These are phyloP conservation scores for Digitaria exilis DNA, from an alignment of 202 grass and related monocot genomes.

Conservation along the genomic window DNA sequence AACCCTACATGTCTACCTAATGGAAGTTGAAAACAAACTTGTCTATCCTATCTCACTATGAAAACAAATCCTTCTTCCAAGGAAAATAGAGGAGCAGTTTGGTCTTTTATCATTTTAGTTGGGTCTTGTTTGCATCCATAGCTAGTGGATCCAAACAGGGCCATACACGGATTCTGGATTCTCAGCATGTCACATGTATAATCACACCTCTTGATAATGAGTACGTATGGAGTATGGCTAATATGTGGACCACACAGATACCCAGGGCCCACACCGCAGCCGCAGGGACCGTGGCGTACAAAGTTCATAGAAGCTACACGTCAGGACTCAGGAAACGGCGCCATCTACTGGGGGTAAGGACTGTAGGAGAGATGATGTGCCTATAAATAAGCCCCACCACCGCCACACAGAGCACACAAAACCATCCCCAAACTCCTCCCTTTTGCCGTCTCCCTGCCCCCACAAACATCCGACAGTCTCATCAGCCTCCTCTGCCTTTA, in stretches of 20 bases:
- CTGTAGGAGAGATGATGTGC: background rate
- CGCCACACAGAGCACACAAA: conserved; percentile 34
- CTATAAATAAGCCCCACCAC: conserved; percentile 67
- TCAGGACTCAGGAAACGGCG: conserved; percentile 15
- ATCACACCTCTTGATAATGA: background rate
- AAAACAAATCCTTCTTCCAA: too few species aligned
- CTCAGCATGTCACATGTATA: too few species aligned
- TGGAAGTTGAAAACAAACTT: too few species aligned
- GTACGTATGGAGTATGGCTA: background rate
- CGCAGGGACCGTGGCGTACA: background rate
- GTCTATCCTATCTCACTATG: too few species aligned
- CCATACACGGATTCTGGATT: too few species aligned
- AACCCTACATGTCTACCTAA: too few species aligned
- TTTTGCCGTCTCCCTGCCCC: conserved; percentile 35
- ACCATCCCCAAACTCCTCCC: background rate
- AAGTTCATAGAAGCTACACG: background rate
- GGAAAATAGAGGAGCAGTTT: too few species aligned
- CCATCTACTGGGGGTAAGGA: background rate
- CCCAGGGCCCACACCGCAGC: conserved; percentile 10
- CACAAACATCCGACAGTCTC: conserved; percentile 36
- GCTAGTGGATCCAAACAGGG: too few species aligned
- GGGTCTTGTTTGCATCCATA: too few species aligned
- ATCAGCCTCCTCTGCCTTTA: conserved; percentile 9
- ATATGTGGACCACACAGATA: background rate
- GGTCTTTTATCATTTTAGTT: too few species aligned